Base-by-base conservation (phyloP, 768 basidiomycete genomes). In the Kockovaella imperatae region DNA sequence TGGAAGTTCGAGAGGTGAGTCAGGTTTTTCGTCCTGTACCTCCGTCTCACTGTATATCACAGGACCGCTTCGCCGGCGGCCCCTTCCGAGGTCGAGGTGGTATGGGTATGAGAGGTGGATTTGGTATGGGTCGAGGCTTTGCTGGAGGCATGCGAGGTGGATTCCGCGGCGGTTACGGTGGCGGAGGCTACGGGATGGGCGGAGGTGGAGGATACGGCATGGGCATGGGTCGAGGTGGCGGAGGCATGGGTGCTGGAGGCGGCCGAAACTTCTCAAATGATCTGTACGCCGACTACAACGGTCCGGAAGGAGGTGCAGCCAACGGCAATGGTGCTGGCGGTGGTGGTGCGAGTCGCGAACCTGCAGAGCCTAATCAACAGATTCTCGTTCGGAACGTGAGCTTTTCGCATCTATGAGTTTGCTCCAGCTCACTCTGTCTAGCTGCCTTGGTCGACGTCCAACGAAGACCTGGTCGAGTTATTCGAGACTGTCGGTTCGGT, bases 381-480 rank as follows among this genome's bases (percentile, higher is more conserved):
- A 96, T 99, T 66, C 86, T 93, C 81, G 91, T 97, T 60, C 83
- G 88, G 73, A 99, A 99, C 71, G 93, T 95, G 70, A 71, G 93
- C n/a, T 38, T 8, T 11, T 38, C 21, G 36, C 36, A 8, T 20
- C 21, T 13, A 38, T 20, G 18, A 10, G 36, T 38, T 32, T 15
- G n/a, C 11, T n/a, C 20, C 28, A 6, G n/a, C n/a, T n/a, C n/a
- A n/a, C n/a, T n/a, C n/a, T n/a, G 20, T 40, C 3, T 43, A 97
- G 93, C 74, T 99, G 15, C 93, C 93, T 1, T 99, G 91, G 91
- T 96, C 93, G 8, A 99, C 93, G 36, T 90, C 93, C 5, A 96
- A 99, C 69, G 93, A 99, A 69, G 93, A 99, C 69, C 75, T 99
- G 35, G 91, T 99, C 18, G 93, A 99, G 73, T 73, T 99, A 17